phyloP scores from a whole-genome alignment of 441 rosid species.

The Populus hybrid region DNA sequence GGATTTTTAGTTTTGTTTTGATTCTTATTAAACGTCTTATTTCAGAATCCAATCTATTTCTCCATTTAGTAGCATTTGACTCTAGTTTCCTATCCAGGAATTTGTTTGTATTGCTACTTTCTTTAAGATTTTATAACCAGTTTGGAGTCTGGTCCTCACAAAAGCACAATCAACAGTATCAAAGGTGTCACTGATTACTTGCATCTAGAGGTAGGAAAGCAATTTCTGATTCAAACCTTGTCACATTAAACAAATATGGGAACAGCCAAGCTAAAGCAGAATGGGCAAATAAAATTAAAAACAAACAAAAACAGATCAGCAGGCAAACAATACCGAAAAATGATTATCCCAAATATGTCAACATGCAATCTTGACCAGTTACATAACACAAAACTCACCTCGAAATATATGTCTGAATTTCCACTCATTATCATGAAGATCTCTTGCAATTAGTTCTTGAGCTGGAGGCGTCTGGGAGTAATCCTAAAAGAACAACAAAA shows the following conservation, averaged over 20 bases:
- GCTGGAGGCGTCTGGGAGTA: slow-evolving; percentile 54
- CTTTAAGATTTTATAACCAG: background rate
- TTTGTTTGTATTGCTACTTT: background rate
- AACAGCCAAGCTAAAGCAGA: background rate
- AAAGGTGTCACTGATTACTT: background rate
- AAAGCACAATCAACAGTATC: background rate
- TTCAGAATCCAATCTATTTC: background rate
- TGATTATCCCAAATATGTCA: background rate
- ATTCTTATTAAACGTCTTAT: background rate
- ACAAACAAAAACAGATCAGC: background rate
- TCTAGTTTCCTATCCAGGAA: background rate
- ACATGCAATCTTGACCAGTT: background rate
- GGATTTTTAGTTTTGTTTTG: background rate
- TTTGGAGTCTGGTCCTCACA: background rate
- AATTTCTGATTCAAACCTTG: background rate
- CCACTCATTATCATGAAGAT: slow-evolving; percentile 74
- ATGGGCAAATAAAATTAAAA: background rate
- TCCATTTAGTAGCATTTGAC: background rate
- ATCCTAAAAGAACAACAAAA: slow-evolving; percentile 28
- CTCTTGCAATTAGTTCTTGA: slow-evolving; percentile 62
- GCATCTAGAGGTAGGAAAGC: background rate
- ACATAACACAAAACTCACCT: slow-evolving; percentile 28
- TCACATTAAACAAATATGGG: background rate
- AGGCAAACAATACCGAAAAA: background rate
- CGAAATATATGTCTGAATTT: slow-evolving; percentile 71